Evolutionary conservation across 345 rosid genomes (phyloP).

Genomic region (Hypericum androsaemum): DNA sequence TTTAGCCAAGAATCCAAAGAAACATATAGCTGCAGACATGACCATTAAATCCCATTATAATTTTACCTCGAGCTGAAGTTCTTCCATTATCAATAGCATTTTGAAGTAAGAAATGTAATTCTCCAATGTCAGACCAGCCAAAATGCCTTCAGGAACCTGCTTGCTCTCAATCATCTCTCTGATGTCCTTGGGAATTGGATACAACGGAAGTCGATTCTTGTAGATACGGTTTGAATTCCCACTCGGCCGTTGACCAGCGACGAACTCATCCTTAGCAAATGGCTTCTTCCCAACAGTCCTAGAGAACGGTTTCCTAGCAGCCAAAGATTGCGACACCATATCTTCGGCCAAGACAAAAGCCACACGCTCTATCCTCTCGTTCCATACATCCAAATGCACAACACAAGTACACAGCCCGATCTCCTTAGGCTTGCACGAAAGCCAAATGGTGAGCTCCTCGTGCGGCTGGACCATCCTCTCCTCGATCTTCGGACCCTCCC

Average conservation of each 20-base stretch:
- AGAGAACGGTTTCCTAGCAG: constrained; percentile 5
- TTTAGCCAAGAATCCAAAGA: background rate
- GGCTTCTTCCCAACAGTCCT: background rate
- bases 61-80: constrained; percentile 8
- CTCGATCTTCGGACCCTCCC: constrained; percentile 43
- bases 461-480: constrained; percentile 72
- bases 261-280: background rate
- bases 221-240: background rate
- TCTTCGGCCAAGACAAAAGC: constrained; percentile 6
- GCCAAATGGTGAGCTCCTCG: constrained; percentile 52
- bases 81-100: constrained; percentile 7
- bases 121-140: background rate
- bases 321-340: constrained; percentile 3
- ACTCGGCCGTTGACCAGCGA: constrained; percentile 1
- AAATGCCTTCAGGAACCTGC: background rate
- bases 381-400: constrained; percentile 46
- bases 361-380: constrained; percentile 34
- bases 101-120: constrained; percentile 4
- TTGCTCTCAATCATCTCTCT: constrained; percentile 2
- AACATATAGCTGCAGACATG: background rate
- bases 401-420: constrained; percentile 63
- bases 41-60: background rate
- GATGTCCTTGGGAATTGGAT: background rate
- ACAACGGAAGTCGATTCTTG: background rate
- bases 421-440: constrained; percentile 60